Conservation (phyloP, 2,329 filamentous ascomycete species). For the Pestalotiopsis sp. region DNA sequence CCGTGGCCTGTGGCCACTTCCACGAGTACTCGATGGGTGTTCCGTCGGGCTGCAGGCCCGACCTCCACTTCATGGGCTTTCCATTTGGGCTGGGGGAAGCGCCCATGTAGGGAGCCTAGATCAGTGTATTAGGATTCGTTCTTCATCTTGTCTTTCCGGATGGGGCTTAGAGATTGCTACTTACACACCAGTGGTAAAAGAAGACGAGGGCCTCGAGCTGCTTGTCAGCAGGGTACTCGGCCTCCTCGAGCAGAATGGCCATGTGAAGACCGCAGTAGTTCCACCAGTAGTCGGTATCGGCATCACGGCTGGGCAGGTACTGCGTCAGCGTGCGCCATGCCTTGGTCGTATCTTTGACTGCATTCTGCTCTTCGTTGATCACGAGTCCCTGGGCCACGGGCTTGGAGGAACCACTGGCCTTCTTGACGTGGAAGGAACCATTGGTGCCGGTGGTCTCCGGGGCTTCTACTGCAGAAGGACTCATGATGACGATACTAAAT, state of each 20-base stretch:
- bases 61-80: slow-evolving; percentile 11
- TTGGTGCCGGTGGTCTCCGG: background rate
- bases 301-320: slow-evolving; percentile 13
- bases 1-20: slow-evolving; percentile 10
- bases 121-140: background rate
- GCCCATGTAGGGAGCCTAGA: slow-evolving; percentile 16
- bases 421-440: background rate
- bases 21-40: slow-evolving; percentile 17
- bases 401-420: background rate
- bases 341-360: background rate
- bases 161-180: background rate
- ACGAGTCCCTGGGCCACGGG: background rate
- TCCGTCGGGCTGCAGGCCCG: slow-evolving; percentile 11
- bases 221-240: slow-evolving; percentile 13
- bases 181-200: slow-evolving; percentile 15
- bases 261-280: slow-evolving; percentile 14
- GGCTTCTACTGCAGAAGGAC: background rate
- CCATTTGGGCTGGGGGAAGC: slow-evolving; percentile 6
- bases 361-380: background rate
- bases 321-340: slow-evolving; percentile 13
- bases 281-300: slow-evolving; percentile 17
- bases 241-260: slow-evolving; percentile 15
- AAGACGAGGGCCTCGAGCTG: slow-evolving; percentile 15
- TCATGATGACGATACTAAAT: background rate
- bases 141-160: background rate